Evolutionary conservation across 2,329 filamentous ascomycete genomes (phyloP), one percentile per base, ranked within the genome.

Genomic region (Penicillium sp.): DNA sequence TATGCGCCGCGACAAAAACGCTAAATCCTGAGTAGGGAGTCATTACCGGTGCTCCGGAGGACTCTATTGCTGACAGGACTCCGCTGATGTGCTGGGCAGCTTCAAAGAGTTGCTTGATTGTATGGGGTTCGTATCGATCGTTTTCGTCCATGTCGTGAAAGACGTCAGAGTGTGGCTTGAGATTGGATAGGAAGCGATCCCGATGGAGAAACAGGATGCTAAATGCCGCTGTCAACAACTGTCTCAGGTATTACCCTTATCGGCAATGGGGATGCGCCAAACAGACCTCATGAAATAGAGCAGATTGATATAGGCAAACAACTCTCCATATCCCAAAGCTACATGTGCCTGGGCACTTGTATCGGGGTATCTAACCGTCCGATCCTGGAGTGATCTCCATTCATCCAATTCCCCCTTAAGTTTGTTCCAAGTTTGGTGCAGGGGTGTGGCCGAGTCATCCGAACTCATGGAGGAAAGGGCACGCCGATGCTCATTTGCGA

Each of bases 221-320:
- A 29, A 1, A 1, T 6, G 6, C 6, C 9, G 5, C 7, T 34
- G 31, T 34, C 8, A 34, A 16, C 31, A 9, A 20, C 4, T 10
- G 16, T 11, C 14, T 16, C 14, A 9, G 2, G 9, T 20, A 11
- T 18, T 16, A 5, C 11, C 4, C 31, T 27, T 27, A 22, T 11
- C 6, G 10, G 8, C 6, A 5, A 3, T 10, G 5, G 16, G 1
- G 13, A 14, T 34, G 14, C 9, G 14, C 11, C 16, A 11, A 2
- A 35, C 36, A 7, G 54, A 66, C 65, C 65, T 67, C 65, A 68
- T 68, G 18, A 64, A 68, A 43, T 67, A 62, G 1, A 68, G 59
- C 27, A 68, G 39, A 44, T 68, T 68, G 26, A 68, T 67, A n/a
- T 68, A 68, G 1, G 64, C 64, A 42, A 68, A 68, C 8, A 68